Base-by-base conservation (phyloP, 306 rosid species). In the Hylodesmum podocarpum region DNA sequence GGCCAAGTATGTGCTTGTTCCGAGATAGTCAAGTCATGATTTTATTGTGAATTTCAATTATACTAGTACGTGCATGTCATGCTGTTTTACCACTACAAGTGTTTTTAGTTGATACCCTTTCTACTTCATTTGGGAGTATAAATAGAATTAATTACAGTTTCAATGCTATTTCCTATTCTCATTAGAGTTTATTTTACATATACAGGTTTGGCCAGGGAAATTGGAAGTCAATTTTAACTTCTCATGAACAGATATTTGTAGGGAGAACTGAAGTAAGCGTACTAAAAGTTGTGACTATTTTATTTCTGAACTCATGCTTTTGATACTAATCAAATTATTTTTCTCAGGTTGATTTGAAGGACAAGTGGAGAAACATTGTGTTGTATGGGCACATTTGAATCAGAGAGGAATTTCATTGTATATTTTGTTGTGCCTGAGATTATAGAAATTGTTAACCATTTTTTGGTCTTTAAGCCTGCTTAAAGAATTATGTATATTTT, bases 301-400 rank as follows among this genome's bases (percentile, higher is more conserved):
- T 67, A 24, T 12, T 31, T 51, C 7, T 27, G 8, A 62, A 10
- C 8, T 28, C 72, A 3, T 75, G 43, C 15, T 41, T 3, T 21
- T 25, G 54, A 31, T 73, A 5, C 0, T 13, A 28, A 46, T 80
- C 21, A 66, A 69, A 21, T 27, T 25, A 15, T 1, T 75, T 27
- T 81, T 73, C 27, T 73, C 84, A 91, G 98, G 97, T 88, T 44
- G 91, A 93, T 89, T 71, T 93, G 58, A 83, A 83, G 29, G 86
- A 79, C 33, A 83, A 79, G 24, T 83, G 83, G 83, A 83, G 83
- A 53, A 78, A 73, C 44, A 10, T 83, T 57, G 1, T 1, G 0
- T 16, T 21, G 0, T 8, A 9, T 47, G 54, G 27, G 13, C 5
- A 13, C 14, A 24, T 24, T 11, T 70, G 36, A 81, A 47, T 13